Base-by-base conservation (phyloP, 2,329 filamentous ascomycete genomes). In the Graphiopsis chlorocephala region DNA sequence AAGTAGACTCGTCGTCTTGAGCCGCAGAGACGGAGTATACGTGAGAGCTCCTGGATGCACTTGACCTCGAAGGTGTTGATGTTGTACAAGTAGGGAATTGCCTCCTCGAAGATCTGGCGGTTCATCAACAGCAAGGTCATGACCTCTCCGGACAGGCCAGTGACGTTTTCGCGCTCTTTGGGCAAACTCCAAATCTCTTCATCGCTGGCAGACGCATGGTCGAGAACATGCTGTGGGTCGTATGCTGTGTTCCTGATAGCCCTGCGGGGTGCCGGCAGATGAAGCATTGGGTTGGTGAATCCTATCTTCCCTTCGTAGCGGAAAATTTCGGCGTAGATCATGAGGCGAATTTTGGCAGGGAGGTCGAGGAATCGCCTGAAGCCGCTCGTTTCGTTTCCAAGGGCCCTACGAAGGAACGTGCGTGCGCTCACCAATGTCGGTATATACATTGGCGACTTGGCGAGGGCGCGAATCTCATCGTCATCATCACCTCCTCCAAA, bases 261-360 rank as follows among this genome's bases (percentile, higher is more conserved):
- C 14, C 12, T 42, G 12, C 35, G 14, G 4, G 35, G 12, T 15
- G 14, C 14, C 6, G 4, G 35, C 4, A 4, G 12, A 23, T 48
- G 4, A 20, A 48, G 26, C 6, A 25, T 15, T 2, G 47, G 7
- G 4, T 23, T 3, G 47, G 7, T 17, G 20, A 25, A 50, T 26
- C 12, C 8, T n/a, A 45, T 5, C 8, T 12, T 2, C 26, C 5
- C 47, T 26, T 50, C 25, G 15, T 57, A 31, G 11, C 8, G 4
- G 2, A 69, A 63, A 14, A 66, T 55, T 50, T 66, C 52, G 29
- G 65, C 64, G 45, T 64, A 68, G n/a, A 69, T 68, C n/a, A 66
- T 64, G 35, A 60, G 55, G 14, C 68, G 59, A 7, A 69, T 45
- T 33, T 69, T 67, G 3, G 64, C 56, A 1, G 68, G 68, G 8